These are phyloP conservation scores for Amylocystis lapponica DNA, from an alignment of 768 basidiomycete genomes.

Conservation along the genomic window DNA sequence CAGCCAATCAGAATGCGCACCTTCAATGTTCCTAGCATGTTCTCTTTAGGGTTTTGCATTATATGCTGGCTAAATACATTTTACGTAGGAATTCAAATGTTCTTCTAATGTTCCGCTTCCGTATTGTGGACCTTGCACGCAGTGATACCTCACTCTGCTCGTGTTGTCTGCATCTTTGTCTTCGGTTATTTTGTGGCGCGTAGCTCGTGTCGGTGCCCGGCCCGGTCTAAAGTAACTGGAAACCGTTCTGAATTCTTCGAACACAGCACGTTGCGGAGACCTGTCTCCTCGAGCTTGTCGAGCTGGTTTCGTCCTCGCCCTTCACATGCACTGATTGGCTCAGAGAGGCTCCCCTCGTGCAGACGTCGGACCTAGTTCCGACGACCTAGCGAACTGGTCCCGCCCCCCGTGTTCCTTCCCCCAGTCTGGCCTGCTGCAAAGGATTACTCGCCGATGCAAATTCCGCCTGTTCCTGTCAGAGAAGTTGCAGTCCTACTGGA, in stretches of 20 bases:
- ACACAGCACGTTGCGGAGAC: constrained; percentile 28
- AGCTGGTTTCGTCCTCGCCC: constrained; percentile 13
- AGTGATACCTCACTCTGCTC: constrained; percentile 3
- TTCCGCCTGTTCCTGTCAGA: constrained; percentile 15
- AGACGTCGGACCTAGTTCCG: constrained; percentile 6
- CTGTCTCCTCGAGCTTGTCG: constrained; percentile 14
- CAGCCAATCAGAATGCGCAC: no score
- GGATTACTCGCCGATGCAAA: constrained; percentile 9
- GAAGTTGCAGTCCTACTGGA: constrained; percentile 41
- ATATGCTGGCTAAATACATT: no score
- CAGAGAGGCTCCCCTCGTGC: constrained; percentile 6
- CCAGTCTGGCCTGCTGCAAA: constrained; percentile 11
- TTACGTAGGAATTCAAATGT: no score
- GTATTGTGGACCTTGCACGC: no score
- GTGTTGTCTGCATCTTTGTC: not conserved
- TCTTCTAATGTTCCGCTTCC: no score
- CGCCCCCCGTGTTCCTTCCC: constrained; percentile 10
- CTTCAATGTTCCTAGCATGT: no score
- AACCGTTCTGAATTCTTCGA: not conserved
- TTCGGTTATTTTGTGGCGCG: constrained; percentile 7
- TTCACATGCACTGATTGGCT: constrained; percentile 19
- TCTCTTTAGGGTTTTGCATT: no score
- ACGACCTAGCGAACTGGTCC: constrained; percentile 14
- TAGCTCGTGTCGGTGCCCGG: constrained; percentile 11
- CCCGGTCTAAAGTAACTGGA: constrained; percentile 6